Evolutionary conservation across 139 green algal species (phyloP), one percentile per base, ranked within the genome.

Genomic region (Monoraphidium neglectum): DNA sequence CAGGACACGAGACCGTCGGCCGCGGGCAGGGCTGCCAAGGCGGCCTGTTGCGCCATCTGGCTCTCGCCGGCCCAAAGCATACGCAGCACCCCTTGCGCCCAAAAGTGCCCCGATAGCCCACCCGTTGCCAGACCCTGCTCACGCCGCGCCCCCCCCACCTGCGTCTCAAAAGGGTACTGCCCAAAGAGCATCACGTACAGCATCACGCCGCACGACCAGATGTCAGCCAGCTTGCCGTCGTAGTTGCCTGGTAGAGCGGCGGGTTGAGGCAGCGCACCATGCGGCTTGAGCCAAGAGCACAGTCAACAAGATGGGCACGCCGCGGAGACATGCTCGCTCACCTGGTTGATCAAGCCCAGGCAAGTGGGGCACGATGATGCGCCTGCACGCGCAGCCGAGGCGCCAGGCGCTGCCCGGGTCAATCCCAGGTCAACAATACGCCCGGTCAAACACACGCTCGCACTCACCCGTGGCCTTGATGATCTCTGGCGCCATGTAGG

Each of bases 161-260:
- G 72, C 32, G 76, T 75, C 13, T 98, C 95, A 79, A 99, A 99
- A 16, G 96, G 96, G 76, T 99, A 99, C 30, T 87, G 83, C 23
- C 93, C 93, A 51, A 94, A 92, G 49, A 94, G 81, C 96, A 99
- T 99, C 13, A 99, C 93, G 75, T 98, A 99, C 67, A 99, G 90
- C 82, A 97, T 97, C 18, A 99, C 96, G 1, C 96, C 96, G 77
- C 92, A 98, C 16, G 71, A 82, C 86, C 86, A 90, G 63, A 90
- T 95, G 90, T 99, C 84, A 1, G 88, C 84, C 59, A 83, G 74
- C 79, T 93, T 91, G 64, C 87, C 89, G 72, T 90, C 85, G 40
- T 93, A 93, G 43, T 83, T 82, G 73, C 81, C n/a, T n/a, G n/a
- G n/a, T n/a, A n/a, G n/a, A n/a, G n/a, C n/a, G n/a, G n/a, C n/a